Evolutionary conservation across 805 yeast genomes (phyloP), one percentile per base, ranked within the genome.

Genomic region (Pichia pseudocactophila): DNA sequence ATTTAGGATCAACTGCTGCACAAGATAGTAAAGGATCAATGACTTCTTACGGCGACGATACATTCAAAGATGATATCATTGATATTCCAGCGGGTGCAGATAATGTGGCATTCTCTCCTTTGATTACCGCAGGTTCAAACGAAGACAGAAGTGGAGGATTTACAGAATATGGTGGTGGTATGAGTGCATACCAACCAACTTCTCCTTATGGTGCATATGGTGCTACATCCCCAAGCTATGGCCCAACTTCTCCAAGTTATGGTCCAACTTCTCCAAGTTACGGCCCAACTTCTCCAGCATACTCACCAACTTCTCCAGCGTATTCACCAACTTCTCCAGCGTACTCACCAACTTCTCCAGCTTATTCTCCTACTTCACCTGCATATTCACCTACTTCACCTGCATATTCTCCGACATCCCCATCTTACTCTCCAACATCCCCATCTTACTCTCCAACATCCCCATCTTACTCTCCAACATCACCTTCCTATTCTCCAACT

Each of bases 61-160:
- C 75, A 46, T 74, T 78, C 42, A 83, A 79, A 55, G 76, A 80
- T 46, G 80, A 79, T 56, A 67, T 72, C 49, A 72, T 73, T 48
- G 63, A 59, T 44, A 57, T 55, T 27, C 71, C 64, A 45, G 57
- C 57, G 57, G 62, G 57, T 28, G 81, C 77, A 49, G 73, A 73
- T 47, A 70, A 69, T 49, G 89, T 81, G 52, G 86, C 85, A 54
- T 92, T 92, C 71, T 92, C 98, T 38, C 98, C 98, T 43, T 71
- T 92, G 61, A 84, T 74, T 30, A 92, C 88, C 47, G 78, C 96
- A 27, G 95, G 96, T 52, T 74, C 80, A 41, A 74, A 75, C 36
- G 88, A 83, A 45, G 87, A 80, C 44, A 69, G 71, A 42, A 71
- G 80, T 27, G 95, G 95, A 43, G 94, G 94, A 6, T 82, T 87